These are phyloP conservation scores for Rhynchosporium graminicola DNA, from an alignment of 2,329 filamentous ascomycete genomes.

Conservation along the genomic window DNA sequence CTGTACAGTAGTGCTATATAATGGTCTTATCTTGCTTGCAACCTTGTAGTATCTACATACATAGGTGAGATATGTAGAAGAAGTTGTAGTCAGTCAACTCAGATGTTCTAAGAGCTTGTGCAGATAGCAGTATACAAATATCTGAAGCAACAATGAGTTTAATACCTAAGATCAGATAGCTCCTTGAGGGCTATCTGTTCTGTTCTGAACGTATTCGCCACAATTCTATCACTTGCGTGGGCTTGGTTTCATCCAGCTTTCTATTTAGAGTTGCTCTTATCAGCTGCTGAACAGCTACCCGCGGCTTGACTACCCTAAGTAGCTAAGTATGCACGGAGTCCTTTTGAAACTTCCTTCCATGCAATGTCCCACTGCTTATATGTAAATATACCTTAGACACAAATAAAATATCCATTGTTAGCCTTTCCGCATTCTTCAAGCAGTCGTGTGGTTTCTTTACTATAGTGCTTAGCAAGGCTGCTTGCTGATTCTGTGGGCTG, in stretches of 20 bases:
- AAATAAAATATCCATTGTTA: background rate
- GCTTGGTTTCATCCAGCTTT: slow-evolving; percentile 6
- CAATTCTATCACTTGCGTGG: background rate
- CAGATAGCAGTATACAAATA: no score
- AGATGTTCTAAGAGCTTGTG: no score
- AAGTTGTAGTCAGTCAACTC: no score
- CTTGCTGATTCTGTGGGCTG: slow-evolving; percentile 6
- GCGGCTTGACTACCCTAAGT: no score
- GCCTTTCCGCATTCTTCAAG: background rate
- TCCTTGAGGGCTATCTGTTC: background rate
- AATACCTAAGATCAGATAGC: background rate
- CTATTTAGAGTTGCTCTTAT: background rate
- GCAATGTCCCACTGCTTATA: no score
- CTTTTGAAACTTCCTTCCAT: no score
- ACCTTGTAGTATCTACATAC: background rate
- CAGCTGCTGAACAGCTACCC: background rate
- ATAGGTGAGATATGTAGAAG: background rate
- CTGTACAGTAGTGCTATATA: no score
- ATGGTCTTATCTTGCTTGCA: no score
- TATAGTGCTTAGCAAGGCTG: background rate
- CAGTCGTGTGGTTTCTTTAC: background rate
- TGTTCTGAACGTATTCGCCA: background rate
- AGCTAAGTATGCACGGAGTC: no score
- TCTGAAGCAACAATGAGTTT: background rate
- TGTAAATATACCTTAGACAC: no score